A percentile compares a stretch with the other conserved stretches of the same genome.
Evolutionary conservation across 208 protist genomes (phyloP).

Genomic region (Crithidia brevicula): DNA sequence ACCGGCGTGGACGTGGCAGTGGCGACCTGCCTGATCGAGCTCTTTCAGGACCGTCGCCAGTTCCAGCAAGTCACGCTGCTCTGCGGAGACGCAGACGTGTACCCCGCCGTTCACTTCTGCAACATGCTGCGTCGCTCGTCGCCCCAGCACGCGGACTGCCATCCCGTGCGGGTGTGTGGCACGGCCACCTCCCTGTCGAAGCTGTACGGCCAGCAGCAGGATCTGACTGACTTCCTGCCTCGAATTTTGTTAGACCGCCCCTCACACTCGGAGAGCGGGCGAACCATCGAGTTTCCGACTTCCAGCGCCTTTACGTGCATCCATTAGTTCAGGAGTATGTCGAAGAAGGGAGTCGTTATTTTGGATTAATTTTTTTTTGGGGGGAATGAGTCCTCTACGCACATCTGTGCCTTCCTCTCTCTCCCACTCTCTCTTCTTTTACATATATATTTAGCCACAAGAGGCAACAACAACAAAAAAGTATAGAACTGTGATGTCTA

Average conservation of each 20-base stretch:
- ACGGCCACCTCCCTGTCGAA: conserved; percentile 73
- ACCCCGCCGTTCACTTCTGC: conserved; percentile 84
- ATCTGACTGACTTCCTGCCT: conserved; percentile 87
- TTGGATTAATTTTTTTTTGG: conserved; percentile 11
- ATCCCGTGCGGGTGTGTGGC: conserved; percentile 84
- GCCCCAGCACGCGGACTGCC: conserved; percentile 28
- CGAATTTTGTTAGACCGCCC: conserved; percentile 73
- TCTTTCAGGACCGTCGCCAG: conserved; percentile 61
- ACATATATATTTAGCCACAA: neutral
- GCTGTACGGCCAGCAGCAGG: conserved; percentile 79
- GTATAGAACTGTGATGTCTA: neutral
- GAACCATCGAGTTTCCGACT: conserved; percentile 60
- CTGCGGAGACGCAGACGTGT: conserved; percentile 81
- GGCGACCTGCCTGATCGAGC: conserved; percentile 77
- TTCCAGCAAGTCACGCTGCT: conserved; percentile 86
- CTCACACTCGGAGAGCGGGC: conserved; percentile 60
- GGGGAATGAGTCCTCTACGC: no score
- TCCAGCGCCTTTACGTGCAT: conserved; percentile 36
- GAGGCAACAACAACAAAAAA: neutral
- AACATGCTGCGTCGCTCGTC: conserved; percentile 59
- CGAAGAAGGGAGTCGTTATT: neutral
- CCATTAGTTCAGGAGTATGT: neutral
- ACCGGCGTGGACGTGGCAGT: conserved; percentile 86
- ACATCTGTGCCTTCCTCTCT: no score
- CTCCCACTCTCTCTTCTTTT: neutral